A percentile compares a stretch with the other conserved stretches of the same genome.
These are phyloP conservation scores for Saussurea involucrata DNA, from an alignment of 129 eudicot genomes.

Conservation along the genomic window DNA sequence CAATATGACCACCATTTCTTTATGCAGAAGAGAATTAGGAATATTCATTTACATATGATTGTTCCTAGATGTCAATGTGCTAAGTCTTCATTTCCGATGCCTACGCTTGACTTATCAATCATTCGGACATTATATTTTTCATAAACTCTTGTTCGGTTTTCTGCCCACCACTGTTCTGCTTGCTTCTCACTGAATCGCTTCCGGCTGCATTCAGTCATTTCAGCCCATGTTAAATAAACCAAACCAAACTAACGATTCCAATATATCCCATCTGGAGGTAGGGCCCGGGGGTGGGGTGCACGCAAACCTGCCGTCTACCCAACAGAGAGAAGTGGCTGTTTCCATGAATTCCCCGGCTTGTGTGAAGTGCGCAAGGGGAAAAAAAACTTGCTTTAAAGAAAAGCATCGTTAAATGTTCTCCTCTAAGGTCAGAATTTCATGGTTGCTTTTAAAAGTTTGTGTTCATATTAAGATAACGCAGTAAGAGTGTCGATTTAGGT, in stretches of 20 bases:
- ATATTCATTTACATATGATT: slow-evolving; percentile 34
- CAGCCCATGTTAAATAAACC: not conserved
- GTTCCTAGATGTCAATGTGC: slow-evolving; percentile 32
- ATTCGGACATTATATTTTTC: slow-evolving; percentile 79
- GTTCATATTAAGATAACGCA: not conserved
- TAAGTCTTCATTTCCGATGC: slow-evolving; percentile 66
- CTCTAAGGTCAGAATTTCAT: not conserved
- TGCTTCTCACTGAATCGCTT: slow-evolving; percentile 90
- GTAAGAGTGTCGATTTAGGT: too few relatives aligned
- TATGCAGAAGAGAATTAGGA: slow-evolving; percentile 5
- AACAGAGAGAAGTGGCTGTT: too few relatives aligned
- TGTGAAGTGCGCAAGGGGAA: too few relatives aligned
- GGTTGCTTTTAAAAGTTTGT: not conserved
- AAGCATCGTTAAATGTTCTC: too few relatives aligned
- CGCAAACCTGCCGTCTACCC: too few relatives aligned
- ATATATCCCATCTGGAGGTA: too few relatives aligned
- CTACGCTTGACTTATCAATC: slow-evolving; percentile 74
- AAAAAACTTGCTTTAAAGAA: too few relatives aligned
- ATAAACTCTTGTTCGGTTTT: slow-evolving; percentile 78
- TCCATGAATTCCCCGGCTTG: too few relatives aligned
- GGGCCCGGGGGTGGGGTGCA: too few relatives aligned
- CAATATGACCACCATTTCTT: slow-evolving; percentile 38
- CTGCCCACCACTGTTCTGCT: slow-evolving; percentile 99
- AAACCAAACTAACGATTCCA: not conserved
- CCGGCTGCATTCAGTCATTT: slow-evolving; percentile 59